Evolutionary conservation across 192 early-diverging fungal species (phyloP), one percentile per base, ranked within the genome.

Genomic region (Diversispora epigaea): DNA sequence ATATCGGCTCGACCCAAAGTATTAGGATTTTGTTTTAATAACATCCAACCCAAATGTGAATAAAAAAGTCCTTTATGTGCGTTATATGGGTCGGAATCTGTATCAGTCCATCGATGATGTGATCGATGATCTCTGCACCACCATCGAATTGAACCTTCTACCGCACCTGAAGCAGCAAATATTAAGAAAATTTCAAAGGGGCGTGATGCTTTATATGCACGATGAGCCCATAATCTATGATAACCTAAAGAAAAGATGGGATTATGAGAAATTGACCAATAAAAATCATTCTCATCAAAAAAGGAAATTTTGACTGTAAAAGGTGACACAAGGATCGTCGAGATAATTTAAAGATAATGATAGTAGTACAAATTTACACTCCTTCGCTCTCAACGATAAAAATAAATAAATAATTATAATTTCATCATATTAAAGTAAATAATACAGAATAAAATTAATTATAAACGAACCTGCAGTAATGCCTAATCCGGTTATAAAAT

Each of bases 101-200:
- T 93, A 79, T 95, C 93, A 32, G 93, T 95, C 80, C 90, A 95
- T 60, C 93, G 85, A 84, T 95, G 94, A 78, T 95, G 94, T 71
- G 92, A 90, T 68, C 94, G 91, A 79, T 95, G 94, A 46, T 91
- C 90, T 41, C 94, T 86, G 19, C 84, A 86, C 94, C 94, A 95
- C 94, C 94, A 95, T 56, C 90, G 86, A 71, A 93, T 89, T 61
- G 91, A 92, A 66, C 94, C 94, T 78, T 95, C 86, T 7, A 94
- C 88, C 8, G 94, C 89, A 50, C 90, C 90, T 17, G 88, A 84
- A 57, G 91, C 89, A 4, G 85, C 83, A n/a, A 92, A 71, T 17
- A 85, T 80, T 41, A 93, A 84, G n/a, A 89, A 80, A 32, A 89
- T 80, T 72, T 86, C 87, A 68, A 93, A 83, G 6, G 83, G 84